Base-by-base conservation (phyloP, 1,284 basidiomycete species). In the Leccinum colubrinum region DNA sequence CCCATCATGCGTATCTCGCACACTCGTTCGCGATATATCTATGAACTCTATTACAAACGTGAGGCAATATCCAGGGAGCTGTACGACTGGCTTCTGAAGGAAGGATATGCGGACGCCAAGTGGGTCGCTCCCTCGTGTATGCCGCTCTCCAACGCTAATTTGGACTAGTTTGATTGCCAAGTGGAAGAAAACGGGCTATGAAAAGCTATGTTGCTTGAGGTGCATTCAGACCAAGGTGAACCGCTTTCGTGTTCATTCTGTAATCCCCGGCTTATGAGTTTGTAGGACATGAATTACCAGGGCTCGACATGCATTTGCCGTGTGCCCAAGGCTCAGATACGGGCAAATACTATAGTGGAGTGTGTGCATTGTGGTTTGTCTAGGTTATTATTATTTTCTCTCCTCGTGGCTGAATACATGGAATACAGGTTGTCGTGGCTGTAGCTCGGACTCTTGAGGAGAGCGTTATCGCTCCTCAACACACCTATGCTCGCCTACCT, bases 301-400 rank as follows among this genome's bases (percentile, higher is more conserved):
- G 97, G 97, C 6, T 97, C 95, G n/a, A 97, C 97, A 33, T 99
- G 97, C 76, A 92, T 99, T 63, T 99, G 97, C 75, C 86, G 97
- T 67, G 96, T 99, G 55, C 97, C 97, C 3, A 98, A 98, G 76
- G 90, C 93, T 3, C 91, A 95, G 70, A 83, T 99, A 27, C 91
- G 95, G 62, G 82, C 86, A 59, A 97, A 95, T 5, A 95, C 93
- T 3, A 82, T 98, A n/a, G 97, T 99, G 0, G 94, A 98, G 78
- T 98, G 96, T 77, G 92, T 93, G 56, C 95, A 97, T 74, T 98
- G 96, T 77, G 96, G 95, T 96, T 72, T 67, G 93, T 86, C 59
- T 48, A 11, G 14, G 25, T 20, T 25, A 20, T 33, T 62, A 12
- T 62, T 25, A 8, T 25, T 60, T 58, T 15, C 22, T 48, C 17